These are phyloP conservation scores for Quercus gilva DNA, from an alignment of 306 rosid species.

Conservation along the genomic window DNA sequence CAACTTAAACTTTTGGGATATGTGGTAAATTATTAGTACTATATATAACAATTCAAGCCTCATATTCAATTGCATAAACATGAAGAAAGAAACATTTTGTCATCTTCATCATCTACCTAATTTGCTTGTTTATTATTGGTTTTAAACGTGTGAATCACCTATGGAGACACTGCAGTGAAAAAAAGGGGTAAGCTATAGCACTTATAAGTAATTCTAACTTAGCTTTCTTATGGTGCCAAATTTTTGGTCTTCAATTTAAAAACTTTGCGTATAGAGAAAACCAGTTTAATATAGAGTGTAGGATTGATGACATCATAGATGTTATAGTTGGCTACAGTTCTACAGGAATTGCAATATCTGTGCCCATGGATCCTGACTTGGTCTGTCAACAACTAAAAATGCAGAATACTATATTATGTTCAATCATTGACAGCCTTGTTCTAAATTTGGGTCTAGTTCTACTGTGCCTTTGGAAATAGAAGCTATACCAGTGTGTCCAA, in stretches of 20 bases:
- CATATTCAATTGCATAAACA: neutral
- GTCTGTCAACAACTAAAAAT: no score
- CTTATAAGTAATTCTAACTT: neutral
- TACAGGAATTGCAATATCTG: neutral
- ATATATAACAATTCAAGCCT: neutral
- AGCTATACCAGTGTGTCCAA: conserved; percentile 53
- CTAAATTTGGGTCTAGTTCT: neutral
- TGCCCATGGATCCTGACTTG: neutral
- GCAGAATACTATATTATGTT: neutral
- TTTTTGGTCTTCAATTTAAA: neutral
- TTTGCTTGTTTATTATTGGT: neutral
- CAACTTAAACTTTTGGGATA: no score
- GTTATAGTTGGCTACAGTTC: neutral
- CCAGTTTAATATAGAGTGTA: neutral
- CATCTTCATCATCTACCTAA: neutral
- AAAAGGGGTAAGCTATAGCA: neutral
- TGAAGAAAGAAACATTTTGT: neutral
- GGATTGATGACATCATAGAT: neutral
- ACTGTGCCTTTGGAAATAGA: neutral
- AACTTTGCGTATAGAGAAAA: neutral
- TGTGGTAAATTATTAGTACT: neutral
- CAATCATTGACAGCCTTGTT: neutral
- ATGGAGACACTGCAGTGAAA: neutral
- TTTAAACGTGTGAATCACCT: neutral
- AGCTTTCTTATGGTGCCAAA: neutral